Base-by-base conservation (phyloP, 345 rosid genomes). In the Rhizophora mangle region DNA sequence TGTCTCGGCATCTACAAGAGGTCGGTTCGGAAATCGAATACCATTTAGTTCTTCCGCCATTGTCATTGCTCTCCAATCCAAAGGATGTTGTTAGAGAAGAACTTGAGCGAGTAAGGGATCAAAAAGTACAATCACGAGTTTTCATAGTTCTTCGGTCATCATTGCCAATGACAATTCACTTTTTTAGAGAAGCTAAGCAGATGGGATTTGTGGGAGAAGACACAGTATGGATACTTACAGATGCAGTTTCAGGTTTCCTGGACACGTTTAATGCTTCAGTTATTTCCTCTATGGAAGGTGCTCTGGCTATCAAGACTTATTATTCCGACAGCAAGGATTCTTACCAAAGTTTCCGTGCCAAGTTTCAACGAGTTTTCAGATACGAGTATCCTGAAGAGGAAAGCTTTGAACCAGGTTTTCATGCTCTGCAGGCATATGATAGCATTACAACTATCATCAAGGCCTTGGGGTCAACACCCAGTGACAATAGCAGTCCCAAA, bases 71-170 rank as follows among this genome's bases (percentile, higher is more conserved):
- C 6, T 51, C 75, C 22, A 30, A 79, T 60, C 78, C 78, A 0
- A 56, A 74, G 30, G 24, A 37, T 22, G 52, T 52, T 32, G 62
- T 87, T 0, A 63, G 32, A 63, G 72, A 79, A 29, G 83, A 72
- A 55, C 74, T 87, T 46, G 75, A 75, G 70, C 22, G 78, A 18
- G 30, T 32, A 1, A 36, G 27, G 58, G 58, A 37, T 2, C 7
- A 7, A 26, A 58, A 46, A 3, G 49, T 52, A 2, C 65, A 73
- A 36, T 81, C 87, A n/a, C 74, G 84, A 57, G 78, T 82, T 72
- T 84, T 85, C 26, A 63, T 85, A 19, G 70, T 88, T 60, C 89
- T 85, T 62, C 84, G 62, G 0, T 60, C 81, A 31, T 85, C 89
- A 27, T 61, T 73, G 27, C 63, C 80, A 8, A 74, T 67, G 83